Evolutionary conservation across 179 eudicot species (phyloP).

Genomic region (Silene vulgaris): DNA sequence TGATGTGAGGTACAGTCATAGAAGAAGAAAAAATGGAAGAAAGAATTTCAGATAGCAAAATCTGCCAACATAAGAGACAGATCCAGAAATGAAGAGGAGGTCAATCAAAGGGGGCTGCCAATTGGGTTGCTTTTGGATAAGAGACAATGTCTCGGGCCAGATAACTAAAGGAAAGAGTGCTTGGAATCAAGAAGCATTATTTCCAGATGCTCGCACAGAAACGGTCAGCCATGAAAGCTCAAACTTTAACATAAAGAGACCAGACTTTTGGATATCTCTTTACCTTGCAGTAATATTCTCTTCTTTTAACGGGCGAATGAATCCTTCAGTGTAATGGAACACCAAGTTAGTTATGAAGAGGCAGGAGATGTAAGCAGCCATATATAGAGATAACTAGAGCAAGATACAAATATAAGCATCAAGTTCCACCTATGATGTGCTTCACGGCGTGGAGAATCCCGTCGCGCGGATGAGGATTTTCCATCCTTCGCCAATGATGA

Average conservation of each 20-base stretch:
- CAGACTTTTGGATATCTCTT: constrained; percentile 45
- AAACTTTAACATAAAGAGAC: constrained; percentile 31
- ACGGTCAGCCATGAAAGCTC: constrained; percentile 16
- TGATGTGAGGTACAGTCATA: neutral
- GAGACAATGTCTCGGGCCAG: constrained; percentile 3
- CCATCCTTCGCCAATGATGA: constrained; percentile 56
- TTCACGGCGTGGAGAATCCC: constrained; percentile 84
- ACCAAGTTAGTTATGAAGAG: constrained; percentile 68
- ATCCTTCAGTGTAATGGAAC: constrained; percentile 95
- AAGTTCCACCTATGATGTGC: constrained; percentile 78
- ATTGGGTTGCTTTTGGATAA: neutral
- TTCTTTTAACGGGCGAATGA: constrained; percentile 91
- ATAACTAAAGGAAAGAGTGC: constrained; percentile 15
- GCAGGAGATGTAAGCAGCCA: constrained; percentile 49
- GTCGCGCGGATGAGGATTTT: constrained; percentile 41
- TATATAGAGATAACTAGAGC: constrained; percentile 52
- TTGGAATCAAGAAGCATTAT: constrained; percentile 16
- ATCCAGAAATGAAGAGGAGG: neutral
- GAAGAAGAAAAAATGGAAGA: constrained; percentile 7
- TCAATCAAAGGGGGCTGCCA: constrained; percentile 4
- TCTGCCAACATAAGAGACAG: constrained; percentile 11
- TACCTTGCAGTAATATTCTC: constrained; percentile 99
- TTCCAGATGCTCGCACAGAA: constrained; percentile 11
- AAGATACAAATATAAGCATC: constrained; percentile 53
- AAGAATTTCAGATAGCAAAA: neutral